A percentile compares a stretch with the other conserved stretches of the same genome.
Conservation (phyloP, 306 rosid genomes). For the Fragaria nilgerrensis region DNA sequence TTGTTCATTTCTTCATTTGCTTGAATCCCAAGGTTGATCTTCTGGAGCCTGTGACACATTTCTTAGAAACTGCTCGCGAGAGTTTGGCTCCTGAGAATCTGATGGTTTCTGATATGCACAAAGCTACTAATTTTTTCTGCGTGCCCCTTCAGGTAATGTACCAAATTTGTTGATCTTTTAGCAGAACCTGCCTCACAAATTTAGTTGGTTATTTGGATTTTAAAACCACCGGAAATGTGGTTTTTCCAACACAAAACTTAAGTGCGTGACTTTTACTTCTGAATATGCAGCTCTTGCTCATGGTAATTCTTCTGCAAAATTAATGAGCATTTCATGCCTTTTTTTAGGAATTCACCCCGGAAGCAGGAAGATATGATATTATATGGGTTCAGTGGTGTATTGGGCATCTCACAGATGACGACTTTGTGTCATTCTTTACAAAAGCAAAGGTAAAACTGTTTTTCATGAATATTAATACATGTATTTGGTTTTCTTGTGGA, state of each 20-base stretch:
- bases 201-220: neutral
- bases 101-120: conserved; percentile 52
- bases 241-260: neutral
- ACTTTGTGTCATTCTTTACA: conserved; percentile 75
- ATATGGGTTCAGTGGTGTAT: conserved; percentile 99
- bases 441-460: conserved; percentile 69
- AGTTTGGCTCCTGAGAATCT: conserved; percentile 53
- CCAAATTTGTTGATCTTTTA: neutral
- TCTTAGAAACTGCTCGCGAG: conserved; percentile 81
- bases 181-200: neutral
- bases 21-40: conserved; percentile 81
- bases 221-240: neutral
- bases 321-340: conserved; percentile 25
- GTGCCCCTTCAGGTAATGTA: conserved; percentile 82
- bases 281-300: neutral
- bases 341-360: conserved; percentile 83
- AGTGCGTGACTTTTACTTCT: neutral
- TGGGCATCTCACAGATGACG: conserved; percentile 97
- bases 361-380: conserved; percentile 77
- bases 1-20: conserved; percentile 11
- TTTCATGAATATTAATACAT: conserved; percentile 17
- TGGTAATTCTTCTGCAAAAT: neutral
- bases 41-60: conserved; percentile 95
- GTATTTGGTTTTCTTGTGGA: neutral
- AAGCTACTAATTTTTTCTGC: conserved; percentile 72